Evolutionary conservation across 306 rosid genomes (phyloP).

Genomic region (Trifolium dubium): DNA sequence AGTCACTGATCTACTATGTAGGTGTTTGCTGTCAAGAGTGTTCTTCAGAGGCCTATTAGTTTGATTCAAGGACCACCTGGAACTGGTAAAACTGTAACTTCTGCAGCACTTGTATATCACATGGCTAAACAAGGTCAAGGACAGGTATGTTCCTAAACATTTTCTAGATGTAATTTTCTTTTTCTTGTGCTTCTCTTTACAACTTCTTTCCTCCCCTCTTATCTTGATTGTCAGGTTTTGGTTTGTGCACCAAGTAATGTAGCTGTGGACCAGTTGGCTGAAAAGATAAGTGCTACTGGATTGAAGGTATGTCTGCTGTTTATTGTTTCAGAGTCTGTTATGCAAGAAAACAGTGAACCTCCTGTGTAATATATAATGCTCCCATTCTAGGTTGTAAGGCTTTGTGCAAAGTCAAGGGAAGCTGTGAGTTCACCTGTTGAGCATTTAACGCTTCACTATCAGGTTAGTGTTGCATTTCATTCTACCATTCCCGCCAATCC

Average conservation of each 20-base stretch:
- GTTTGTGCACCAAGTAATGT: conserved; percentile 99
- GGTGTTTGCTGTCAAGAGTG: conserved; percentile 99
- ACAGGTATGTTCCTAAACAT: conserved; percentile 57
- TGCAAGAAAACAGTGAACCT: background rate
- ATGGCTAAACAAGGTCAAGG: conserved; percentile 99
- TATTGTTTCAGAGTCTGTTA: conserved; percentile 20
- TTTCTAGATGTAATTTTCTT: background rate
- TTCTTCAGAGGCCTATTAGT: conserved; percentile 98
- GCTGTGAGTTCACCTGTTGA: conserved; percentile 99
- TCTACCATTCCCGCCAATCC: background rate
- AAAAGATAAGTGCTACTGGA: conserved; percentile 97
- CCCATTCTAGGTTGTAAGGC: conserved; percentile 85
- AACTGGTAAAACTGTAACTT: conserved; percentile 97
- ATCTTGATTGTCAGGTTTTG: conserved; percentile 67
- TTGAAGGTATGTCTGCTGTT: conserved; percentile 71
- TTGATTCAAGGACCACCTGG: conserved; percentile 99
- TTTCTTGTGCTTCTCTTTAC: conserved; percentile 1
- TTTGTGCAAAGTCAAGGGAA: conserved; percentile 97
- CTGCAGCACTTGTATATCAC: conserved; percentile 99
- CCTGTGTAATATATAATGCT: conserved; percentile 30
- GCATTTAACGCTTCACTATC: conserved; percentile 98
- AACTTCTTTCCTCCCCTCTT: background rate
- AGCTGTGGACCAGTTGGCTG: conserved; percentile 97
- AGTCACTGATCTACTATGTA: conserved; percentile 37
- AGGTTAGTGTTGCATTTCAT: conserved; percentile 58